Conservation (phyloP, 352 stramenopile species). For the Aphanomyces euteiches region DNA sequence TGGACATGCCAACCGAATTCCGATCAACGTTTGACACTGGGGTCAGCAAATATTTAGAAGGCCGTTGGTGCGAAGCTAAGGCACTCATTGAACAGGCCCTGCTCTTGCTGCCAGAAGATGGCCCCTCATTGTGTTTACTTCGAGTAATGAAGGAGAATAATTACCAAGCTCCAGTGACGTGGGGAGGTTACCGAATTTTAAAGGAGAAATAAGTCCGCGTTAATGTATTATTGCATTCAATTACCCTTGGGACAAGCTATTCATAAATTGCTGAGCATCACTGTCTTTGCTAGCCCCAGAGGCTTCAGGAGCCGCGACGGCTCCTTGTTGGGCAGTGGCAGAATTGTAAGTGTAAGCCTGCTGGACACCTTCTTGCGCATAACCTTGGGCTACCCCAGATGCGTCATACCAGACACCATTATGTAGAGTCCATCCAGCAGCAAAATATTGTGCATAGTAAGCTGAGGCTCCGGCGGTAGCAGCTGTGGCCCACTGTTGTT, state of each 20-base stretch:
- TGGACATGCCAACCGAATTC: slow-evolving; percentile 44
- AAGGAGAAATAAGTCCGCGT: slow-evolving; percentile 48
- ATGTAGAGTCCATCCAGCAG: slow-evolving; percentile 10
- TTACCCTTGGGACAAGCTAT: neutral
- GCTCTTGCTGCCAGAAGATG: slow-evolving; percentile 56
- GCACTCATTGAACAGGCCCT: slow-evolving; percentile 50
- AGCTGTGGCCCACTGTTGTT: slow-evolving; percentile 7
- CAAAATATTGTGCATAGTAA: slow-evolving; percentile 20
- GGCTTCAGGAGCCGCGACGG: neutral
- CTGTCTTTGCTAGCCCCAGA: neutral
- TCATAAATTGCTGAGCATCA: slow-evolving; percentile 11
- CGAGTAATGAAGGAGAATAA: slow-evolving; percentile 51
- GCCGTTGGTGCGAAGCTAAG: slow-evolving; percentile 60
- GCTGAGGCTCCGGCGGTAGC: neutral
- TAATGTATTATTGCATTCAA: slow-evolving; percentile 9
- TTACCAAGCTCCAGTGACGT: slow-evolving; percentile 44
- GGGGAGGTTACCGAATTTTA: slow-evolving; percentile 54
- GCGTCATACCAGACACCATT: slow-evolving; percentile 18
- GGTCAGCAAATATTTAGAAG: slow-evolving; percentile 58
- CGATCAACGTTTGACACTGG: slow-evolving; percentile 54
- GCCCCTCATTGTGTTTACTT: slow-evolving; percentile 52
- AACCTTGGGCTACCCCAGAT: neutral
- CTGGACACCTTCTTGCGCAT: slow-evolving; percentile 9
- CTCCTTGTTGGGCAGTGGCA: neutral
- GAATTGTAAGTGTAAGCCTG: neutral